Conservation (phyloP, 345 rosid genomes). For the Salix suchowensis region DNA sequence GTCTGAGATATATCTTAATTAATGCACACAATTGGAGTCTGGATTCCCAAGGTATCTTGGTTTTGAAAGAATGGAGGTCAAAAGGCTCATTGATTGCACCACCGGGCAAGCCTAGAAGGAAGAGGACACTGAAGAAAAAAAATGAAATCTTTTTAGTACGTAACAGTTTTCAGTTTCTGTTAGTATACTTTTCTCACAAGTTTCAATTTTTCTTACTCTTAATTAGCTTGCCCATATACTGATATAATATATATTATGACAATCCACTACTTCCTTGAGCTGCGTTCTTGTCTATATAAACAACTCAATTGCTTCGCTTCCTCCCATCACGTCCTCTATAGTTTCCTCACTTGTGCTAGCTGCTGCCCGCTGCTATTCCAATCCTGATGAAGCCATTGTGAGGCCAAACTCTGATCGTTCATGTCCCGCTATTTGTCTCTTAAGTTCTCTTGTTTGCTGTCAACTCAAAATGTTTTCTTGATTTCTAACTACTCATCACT, state of each 20-base stretch:
- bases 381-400: background rate
- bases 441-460: background rate
- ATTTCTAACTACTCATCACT: background rate
- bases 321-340: background rate
- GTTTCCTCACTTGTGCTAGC: background rate
- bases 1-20: background rate
- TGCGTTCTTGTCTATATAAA: slow-evolving; percentile 28
- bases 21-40: background rate
- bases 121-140: background rate
- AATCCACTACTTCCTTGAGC: background rate
- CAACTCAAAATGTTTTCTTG: background rate
- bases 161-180: slow-evolving; percentile 22
- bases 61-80: slow-evolving; percentile 6
- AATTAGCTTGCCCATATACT: background rate
- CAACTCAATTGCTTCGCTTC: slow-evolving; percentile 8
- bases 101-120: background rate
- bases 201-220: background rate
- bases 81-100: slow-evolving; percentile 16
- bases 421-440: background rate
- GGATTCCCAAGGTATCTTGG: slow-evolving; percentile 16
- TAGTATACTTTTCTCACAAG: slow-evolving; percentile 11
- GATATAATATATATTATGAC: background rate
- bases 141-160: background rate
- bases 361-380: background rate
- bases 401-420: background rate